phyloP scores from a whole-genome alignment of 345 rosid genomes.

The Linum lewisii region DNA sequence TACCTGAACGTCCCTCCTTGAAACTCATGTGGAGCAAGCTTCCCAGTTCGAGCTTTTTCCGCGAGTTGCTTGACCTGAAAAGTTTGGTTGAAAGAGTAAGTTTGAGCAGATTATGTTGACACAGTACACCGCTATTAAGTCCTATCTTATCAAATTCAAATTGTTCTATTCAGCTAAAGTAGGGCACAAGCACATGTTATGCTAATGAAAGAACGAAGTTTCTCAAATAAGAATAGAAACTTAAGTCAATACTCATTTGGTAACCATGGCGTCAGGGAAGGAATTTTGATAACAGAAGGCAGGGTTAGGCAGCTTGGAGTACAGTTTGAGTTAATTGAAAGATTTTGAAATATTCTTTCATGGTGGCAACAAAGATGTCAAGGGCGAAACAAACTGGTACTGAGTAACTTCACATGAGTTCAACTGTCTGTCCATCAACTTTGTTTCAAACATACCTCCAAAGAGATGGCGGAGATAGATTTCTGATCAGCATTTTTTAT shows the following conservation, averaged over 20 bases:
- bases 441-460: conserved; percentile 42
- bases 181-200: background rate
- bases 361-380: background rate
- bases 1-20: conserved; percentile 99
- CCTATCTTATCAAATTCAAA: background rate
- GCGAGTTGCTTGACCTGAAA: conserved; percentile 87
- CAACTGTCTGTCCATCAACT: background rate
- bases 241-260: background rate
- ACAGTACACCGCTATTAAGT: background rate
- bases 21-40: conserved; percentile 80
- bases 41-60: conserved; percentile 84
- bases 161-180: background rate
- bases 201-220: background rate
- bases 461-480: conserved; percentile 72
- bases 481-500: conserved; percentile 88
- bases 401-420: background rate
- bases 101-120: background rate
- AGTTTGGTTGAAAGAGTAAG: background rate
- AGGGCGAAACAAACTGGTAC: conserved; percentile 2
- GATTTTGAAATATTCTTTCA: conserved; percentile 7
- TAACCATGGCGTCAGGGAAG: background rate
- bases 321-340: background rate
- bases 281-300: background rate
- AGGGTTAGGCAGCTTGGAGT: background rate
- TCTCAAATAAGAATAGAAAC: background rate